A percentile compares a stretch with the other conserved stretches of the same genome.
Conservation (phyloP, 345 rosid genomes). For the Mercurialis annua region DNA sequence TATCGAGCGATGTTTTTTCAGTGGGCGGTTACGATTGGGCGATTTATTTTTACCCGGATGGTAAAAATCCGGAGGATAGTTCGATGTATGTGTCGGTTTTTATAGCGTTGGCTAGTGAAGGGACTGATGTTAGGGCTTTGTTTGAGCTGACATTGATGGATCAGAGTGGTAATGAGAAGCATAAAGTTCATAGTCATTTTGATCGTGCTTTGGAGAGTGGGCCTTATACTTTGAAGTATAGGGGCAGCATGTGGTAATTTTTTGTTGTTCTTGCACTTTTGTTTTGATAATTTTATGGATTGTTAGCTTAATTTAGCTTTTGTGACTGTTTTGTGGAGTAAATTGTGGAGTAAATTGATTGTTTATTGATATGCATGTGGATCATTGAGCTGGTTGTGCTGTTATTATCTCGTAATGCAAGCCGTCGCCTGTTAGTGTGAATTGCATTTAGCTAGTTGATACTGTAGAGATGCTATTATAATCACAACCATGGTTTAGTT, state of each 20-base stretch:
- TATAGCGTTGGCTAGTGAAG: conserved; percentile 84
- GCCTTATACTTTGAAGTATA: conserved; percentile 74
- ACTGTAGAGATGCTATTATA: no score
- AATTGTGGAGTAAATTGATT: not conserved
- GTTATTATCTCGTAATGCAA: no score
- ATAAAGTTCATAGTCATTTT: conserved; percentile 90
- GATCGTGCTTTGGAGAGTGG: conserved; percentile 91
- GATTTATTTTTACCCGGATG: conserved; percentile 90
- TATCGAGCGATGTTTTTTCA: conserved; percentile 75
- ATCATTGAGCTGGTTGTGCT: no score
- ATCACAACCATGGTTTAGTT: no score
- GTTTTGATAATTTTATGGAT: not conserved
- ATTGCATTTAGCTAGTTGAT: no score
- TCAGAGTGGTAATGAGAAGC: conserved; percentile 89
- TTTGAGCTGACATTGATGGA: conserved; percentile 83
- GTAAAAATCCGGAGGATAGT: conserved; percentile 75
- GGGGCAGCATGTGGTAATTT: conserved; percentile 93
- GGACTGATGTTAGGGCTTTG: conserved; percentile 87
- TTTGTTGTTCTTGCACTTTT: not conserved
- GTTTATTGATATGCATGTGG: not conserved
- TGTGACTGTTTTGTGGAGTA: not conserved
- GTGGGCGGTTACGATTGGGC: conserved; percentile 95
- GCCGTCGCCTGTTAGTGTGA: no score
- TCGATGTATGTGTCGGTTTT: conserved; percentile 73
- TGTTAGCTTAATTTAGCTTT: not conserved